Conservation (phyloP, 148 eudicot genomes). For the Gaultheria prostrata region DNA sequence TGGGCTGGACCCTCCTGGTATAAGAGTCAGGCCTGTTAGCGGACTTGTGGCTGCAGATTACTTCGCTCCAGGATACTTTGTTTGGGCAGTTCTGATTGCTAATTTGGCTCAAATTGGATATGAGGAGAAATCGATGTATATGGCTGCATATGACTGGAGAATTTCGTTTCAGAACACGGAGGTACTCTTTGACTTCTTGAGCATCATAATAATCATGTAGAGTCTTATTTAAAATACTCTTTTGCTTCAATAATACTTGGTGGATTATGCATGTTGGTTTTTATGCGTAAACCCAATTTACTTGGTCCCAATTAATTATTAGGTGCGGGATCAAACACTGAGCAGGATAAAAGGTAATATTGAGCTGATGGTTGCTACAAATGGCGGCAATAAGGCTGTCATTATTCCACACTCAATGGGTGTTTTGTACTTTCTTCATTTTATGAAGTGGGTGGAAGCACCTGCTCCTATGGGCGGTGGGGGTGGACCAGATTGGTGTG, state of each 20-base stretch:
- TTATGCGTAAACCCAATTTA: constrained; percentile 3
- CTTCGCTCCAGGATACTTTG: constrained; percentile 14
- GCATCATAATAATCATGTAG: background rate
- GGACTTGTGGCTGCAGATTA: constrained; percentile 16
- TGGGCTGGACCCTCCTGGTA: constrained; percentile 14
- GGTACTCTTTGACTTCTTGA: background rate
- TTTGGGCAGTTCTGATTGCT: constrained; percentile 15
- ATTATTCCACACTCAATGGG: constrained; percentile 99
- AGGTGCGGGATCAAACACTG: constrained; percentile 89
- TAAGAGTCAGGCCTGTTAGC: constrained; percentile 8
- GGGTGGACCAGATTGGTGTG: constrained; percentile 93
- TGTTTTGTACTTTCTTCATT: constrained; percentile 83
- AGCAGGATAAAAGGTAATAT: constrained; percentile 87
- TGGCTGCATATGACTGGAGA: constrained; percentile 14
- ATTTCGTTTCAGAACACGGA: constrained; percentile 13
- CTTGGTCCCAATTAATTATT: constrained; percentile 22
- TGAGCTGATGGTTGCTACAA: constrained; percentile 91
- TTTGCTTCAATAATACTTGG: background rate
- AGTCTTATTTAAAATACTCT: background rate
- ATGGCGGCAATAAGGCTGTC: constrained; percentile 88
- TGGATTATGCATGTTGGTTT: background rate
- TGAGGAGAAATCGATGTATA: constrained; percentile 13
- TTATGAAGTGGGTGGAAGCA: constrained; percentile 99
- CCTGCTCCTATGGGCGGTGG: constrained; percentile 99
- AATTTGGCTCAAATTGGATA: constrained; percentile 14